Conservation (phyloP, 305 asterid species). For the Euphrasia arctica region DNA sequence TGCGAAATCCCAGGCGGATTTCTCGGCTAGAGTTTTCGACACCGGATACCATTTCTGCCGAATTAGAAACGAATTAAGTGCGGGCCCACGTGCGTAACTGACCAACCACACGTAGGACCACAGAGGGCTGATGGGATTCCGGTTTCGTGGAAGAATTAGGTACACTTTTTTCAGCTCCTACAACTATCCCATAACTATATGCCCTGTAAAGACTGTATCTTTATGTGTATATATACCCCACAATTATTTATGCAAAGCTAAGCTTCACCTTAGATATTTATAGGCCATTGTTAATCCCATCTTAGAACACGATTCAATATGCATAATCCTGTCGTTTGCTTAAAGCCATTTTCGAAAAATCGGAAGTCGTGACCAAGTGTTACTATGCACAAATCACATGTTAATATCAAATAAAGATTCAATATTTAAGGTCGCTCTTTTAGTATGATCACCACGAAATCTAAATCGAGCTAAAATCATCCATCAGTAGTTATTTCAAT, state of each 20-base stretch:
- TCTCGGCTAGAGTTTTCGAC: constrained; percentile 81
- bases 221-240: neutral
- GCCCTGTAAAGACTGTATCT: constrained; percentile 11
- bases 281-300: neutral
- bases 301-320: neutral
- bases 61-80: neutral
- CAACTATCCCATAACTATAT: neutral
- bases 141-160: constrained; percentile 10
- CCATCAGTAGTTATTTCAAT: neutral
- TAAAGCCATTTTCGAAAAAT: neutral
- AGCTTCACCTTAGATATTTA: neutral
- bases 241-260: neutral
- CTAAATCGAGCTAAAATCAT: neutral
- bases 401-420: neutral
- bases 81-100: no score
- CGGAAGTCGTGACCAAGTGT: neutral
- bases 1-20: constrained; percentile 83
- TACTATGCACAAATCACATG: constrained; percentile 1
- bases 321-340: neutral
- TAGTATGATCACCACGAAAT: neutral
- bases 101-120: constrained; percentile 18
- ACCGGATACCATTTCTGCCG: constrained; percentile 88
- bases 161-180: constrained; percentile 21
- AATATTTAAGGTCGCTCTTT: neutral
- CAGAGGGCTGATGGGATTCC: constrained; percentile 10